Evolutionary conservation across 768 basidiomycete genomes (phyloP).

Genomic region (Auricularia sp.): DNA sequence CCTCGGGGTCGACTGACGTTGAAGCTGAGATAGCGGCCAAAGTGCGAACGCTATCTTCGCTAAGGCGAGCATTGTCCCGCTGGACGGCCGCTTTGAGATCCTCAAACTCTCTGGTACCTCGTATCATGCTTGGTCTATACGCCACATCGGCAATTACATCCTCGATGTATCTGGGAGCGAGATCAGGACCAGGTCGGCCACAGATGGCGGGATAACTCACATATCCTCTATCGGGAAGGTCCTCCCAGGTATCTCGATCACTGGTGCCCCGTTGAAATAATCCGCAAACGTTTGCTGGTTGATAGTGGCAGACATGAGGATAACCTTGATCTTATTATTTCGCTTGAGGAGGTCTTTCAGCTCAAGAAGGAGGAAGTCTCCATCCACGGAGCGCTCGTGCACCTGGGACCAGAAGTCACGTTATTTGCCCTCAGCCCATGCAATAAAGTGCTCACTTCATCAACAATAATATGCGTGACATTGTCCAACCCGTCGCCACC

Average conservation of each 20-base stretch:
- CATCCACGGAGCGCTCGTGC: conserved; percentile 86
- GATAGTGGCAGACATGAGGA: conserved; percentile 93
- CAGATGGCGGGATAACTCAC: conserved; percentile 27
- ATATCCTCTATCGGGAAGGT: conserved; percentile 67
- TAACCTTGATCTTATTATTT: conserved; percentile 60
- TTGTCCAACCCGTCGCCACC: conserved; percentile 56
- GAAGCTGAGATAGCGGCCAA: conserved; percentile 52
- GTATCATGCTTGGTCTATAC: conserved; percentile 39
- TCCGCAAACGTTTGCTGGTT: conserved; percentile 76
- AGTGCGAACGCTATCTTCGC: conserved; percentile 37
- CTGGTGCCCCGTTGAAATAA: conserved; percentile 75
- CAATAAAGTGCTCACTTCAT: conserved; percentile 49
- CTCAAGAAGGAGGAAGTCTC: conserved; percentile 81
- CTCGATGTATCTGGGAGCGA: conserved; percentile 60
- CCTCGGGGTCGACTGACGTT: conserved; percentile 66
- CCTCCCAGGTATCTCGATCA: conserved; percentile 75
- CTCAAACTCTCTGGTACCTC: conserved; percentile 30
- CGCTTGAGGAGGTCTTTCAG: conserved; percentile 60
- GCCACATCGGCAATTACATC: conserved; percentile 52
- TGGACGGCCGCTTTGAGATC: conserved; percentile 35
- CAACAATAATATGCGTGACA: conserved; percentile 79
- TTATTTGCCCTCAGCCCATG: not conserved
- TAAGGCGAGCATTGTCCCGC: conserved; percentile 41
- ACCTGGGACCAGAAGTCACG: conserved; percentile 36
- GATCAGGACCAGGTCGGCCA: conserved; percentile 5